These are phyloP conservation scores for Gloeopeniophorella convolvens DNA, from an alignment of 768 basidiomycete genomes.

Conservation along the genomic window DNA sequence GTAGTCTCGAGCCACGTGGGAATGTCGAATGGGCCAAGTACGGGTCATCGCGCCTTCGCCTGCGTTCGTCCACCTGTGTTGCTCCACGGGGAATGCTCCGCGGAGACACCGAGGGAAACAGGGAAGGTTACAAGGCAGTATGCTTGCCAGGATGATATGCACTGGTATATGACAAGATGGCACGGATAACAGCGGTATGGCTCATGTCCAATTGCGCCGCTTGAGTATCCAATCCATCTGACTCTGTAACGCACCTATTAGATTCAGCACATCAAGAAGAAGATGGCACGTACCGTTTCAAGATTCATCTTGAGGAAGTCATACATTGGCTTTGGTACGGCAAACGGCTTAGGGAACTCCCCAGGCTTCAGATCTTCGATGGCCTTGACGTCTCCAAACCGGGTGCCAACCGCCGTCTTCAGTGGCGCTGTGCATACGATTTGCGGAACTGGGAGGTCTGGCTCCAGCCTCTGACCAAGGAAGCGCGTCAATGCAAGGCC, in stretches of 20 bases:
- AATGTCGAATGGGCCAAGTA: too few relatives aligned
- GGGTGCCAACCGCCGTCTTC: constrained; percentile 2
- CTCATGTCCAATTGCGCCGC: constrained; percentile 10
- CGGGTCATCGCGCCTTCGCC: too few relatives aligned
- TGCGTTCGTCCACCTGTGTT: too few relatives aligned
- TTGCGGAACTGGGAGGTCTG: constrained; percentile 14
- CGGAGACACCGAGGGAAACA: too few relatives aligned
- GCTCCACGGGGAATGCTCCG: too few relatives aligned
- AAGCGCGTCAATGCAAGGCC: constrained; percentile 6
- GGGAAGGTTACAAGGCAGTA: constrained; percentile 1
- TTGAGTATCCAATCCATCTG: constrained; percentile 19
- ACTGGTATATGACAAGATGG: too few relatives aligned
- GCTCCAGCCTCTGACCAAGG: constrained; percentile 15
- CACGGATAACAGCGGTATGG: too few relatives aligned
- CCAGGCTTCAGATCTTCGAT: constrained; percentile 11
- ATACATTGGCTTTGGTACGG: constrained; percentile 13
- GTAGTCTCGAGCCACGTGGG: too few relatives aligned
- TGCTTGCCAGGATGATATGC: not conserved
- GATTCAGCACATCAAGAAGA: not conserved
- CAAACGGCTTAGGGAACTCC: constrained; percentile 13
- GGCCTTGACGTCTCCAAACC: constrained; percentile 10
- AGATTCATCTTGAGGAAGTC: constrained; percentile 8
- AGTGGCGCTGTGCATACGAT: constrained; percentile 8
- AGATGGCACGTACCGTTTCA: constrained; percentile 1
- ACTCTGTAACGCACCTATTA: constrained; percentile 1